phyloP scores from a whole-genome alignment of 75 land plant species.

The Gnetum montanum region DNA sequence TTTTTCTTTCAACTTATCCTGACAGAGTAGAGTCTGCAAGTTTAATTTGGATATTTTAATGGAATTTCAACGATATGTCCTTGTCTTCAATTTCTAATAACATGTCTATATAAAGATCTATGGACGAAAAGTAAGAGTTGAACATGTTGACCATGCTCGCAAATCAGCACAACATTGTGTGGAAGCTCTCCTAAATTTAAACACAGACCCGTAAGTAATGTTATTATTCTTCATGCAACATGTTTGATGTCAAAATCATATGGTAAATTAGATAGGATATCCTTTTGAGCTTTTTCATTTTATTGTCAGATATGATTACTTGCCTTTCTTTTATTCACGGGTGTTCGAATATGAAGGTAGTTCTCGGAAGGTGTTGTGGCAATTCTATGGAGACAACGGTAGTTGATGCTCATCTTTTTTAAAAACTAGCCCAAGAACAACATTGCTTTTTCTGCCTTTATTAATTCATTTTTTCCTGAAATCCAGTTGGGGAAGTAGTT shows the following conservation, averaged over 20 bases:
- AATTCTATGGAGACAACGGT: slow-evolving; percentile 95
- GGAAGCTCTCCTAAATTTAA: slow-evolving; percentile 41
- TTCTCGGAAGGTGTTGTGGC: slow-evolving; percentile 85
- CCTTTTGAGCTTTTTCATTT: neutral
- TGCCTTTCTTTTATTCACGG: slow-evolving; percentile 90
- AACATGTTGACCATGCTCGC: slow-evolving; percentile 96
- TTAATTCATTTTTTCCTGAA: neutral
- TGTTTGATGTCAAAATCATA: neutral
- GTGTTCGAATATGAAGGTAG: slow-evolving; percentile 85
- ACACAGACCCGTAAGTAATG: slow-evolving; percentile 38
- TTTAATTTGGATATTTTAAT: neutral
- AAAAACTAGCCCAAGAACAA: no score
- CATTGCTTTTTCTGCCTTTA: neutral
- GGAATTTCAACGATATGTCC: no score
- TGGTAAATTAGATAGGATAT: no score
- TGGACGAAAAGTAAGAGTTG: slow-evolving; percentile 64
- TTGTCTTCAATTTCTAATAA: no score
- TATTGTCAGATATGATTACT: slow-evolving; percentile 66
- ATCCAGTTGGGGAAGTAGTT: slow-evolving; percentile 64
- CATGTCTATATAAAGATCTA: no score
- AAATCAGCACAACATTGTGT: slow-evolving; percentile 89
- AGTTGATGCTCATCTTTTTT: neutral
- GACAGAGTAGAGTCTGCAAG: neutral
- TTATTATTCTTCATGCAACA: neutral
- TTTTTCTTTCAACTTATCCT: neutral